phyloP scores from a whole-genome alignment of 768 basidiomycete genomes.

The Calocybe indica region DNA sequence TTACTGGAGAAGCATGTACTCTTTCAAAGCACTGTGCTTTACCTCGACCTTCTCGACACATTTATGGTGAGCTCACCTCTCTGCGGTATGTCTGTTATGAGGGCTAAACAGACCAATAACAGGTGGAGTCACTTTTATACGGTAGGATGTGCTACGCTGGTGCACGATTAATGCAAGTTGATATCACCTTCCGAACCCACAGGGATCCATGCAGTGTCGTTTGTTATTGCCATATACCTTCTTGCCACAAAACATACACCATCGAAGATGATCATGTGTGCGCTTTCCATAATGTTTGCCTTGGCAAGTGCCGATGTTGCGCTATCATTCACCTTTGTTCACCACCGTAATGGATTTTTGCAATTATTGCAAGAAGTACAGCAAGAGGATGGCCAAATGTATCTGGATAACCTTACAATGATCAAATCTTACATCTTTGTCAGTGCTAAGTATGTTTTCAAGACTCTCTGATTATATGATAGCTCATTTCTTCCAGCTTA shows the following conservation, averaged over 20 bases:
- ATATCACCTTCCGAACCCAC: background rate
- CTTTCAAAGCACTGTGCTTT: no score
- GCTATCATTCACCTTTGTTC: constrained; percentile 25
- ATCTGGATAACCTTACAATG: background rate
- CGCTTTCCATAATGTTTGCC: constrained; percentile 27
- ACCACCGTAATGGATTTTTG: constrained; percentile 6
- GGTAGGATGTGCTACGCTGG: background rate
- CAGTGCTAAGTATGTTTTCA: constrained; percentile 2
- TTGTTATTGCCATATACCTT: constrained; percentile 27
- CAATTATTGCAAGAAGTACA: constrained; percentile 7
- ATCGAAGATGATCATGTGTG: constrained; percentile 21
- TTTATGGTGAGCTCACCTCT: no score
- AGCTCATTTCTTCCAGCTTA: background rate
- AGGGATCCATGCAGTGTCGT: constrained; percentile 32
- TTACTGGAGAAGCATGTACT: no score
- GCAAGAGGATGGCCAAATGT: background rate
- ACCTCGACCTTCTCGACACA: no score
- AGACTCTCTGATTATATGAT: background rate
- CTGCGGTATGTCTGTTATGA: no score
- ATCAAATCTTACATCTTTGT: constrained; percentile 1
- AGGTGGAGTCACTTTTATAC: constrained; percentile 1
- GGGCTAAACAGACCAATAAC: no score
- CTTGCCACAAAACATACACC: constrained; percentile 19
- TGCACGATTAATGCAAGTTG: background rate
- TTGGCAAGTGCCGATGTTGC: constrained; percentile 27